Percentiles rank a stretch among this genome's conserved stretches.
Evolutionary conservation across 2,329 filamentous ascomycete genomes (phyloP).

Genomic region (Xylariaceae sp.): DNA sequence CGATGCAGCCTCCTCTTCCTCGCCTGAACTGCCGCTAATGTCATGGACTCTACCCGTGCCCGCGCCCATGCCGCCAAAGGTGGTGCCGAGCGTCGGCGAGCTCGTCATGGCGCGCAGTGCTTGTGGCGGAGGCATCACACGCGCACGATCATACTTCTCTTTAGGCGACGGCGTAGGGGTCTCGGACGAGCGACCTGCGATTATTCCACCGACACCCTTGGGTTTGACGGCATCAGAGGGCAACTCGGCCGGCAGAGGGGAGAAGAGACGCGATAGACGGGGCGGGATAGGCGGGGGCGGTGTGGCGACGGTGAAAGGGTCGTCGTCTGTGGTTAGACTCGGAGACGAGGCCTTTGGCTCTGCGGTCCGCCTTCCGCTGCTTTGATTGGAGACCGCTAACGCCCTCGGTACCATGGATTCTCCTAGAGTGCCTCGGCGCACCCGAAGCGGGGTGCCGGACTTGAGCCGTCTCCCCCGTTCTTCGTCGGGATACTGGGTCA

Average conservation of each 20-base stretch:
- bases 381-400: no score
- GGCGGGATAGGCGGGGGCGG: conserved; percentile 10
- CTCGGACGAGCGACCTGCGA: background rate
- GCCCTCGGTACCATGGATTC: no score
- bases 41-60: conserved; percentile 7
- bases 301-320: conserved; percentile 21
- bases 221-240: conserved; percentile 1
- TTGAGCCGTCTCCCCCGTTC: background rate
- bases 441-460: no score
- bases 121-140: conserved; percentile 19
- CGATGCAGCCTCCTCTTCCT: conserved; percentile 13
- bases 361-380: no score
- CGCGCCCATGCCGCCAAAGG: background rate
- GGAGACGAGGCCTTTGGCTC: background rate
- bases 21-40: conserved; percentile 17
- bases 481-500: no score
- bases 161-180: conserved; percentile 19
- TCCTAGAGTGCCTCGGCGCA: no score
- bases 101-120: conserved; percentile 15
- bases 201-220: background rate
- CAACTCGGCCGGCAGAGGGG: conserved; percentile 17
- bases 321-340: conserved; percentile 7
- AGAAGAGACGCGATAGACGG: conserved; percentile 25
- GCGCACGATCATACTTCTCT: conserved; percentile 1
- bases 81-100: conserved; percentile 21